Percentiles rank a stretch among this genome's conserved stretches.
phyloP scores from a whole-genome alignment of 768 basidiomycete genomes.

The Auricularia cornea region DNA sequence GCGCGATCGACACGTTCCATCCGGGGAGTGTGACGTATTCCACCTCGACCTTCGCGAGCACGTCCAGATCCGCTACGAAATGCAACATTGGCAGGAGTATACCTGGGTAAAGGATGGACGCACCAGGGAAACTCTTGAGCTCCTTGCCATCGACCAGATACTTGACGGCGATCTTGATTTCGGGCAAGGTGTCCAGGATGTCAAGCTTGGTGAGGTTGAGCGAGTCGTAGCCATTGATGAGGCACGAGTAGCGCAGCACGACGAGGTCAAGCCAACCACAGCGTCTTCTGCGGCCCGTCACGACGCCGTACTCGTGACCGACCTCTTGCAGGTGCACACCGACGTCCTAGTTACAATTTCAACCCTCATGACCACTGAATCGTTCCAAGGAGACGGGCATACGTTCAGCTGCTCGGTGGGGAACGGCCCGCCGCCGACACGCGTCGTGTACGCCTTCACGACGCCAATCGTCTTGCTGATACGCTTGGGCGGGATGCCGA shows the following conservation, averaged over 20 bases:
- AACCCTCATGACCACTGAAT: not conserved
- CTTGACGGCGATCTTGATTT: constrained; percentile 82
- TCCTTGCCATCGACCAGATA: constrained; percentile 71
- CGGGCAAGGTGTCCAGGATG: constrained; percentile 71
- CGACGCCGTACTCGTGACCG: constrained; percentile 84
- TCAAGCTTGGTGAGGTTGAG: constrained; percentile 97
- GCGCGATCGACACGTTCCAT: constrained; percentile 75
- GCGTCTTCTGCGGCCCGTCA: constrained; percentile 85
- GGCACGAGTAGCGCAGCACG: constrained; percentile 82
- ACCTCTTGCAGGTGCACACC: constrained; percentile 90
- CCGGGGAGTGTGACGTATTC: constrained; percentile 85
- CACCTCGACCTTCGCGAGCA: constrained; percentile 72
- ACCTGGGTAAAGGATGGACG: constrained; percentile 17
- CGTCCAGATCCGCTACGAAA: constrained; percentile 69
- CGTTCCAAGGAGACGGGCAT: constrained; percentile 16
- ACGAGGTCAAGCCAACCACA: constrained; percentile 98
- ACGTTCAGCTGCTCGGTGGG: constrained; percentile 92
- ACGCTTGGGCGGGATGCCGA: constrained; percentile 88
- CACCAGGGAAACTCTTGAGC: constrained; percentile 81
- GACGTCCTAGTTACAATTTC: constrained; percentile 42
- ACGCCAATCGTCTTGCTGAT: constrained; percentile 89
- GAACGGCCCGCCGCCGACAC: constrained; percentile 98
- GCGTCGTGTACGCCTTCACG: constrained; percentile 95
- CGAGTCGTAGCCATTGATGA: constrained; percentile 92
- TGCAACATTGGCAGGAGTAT: not conserved